Percentiles rank a stretch among this genome's conserved stretches.
phyloP scores from a whole-genome alignment of 441 rosid genomes.

The Bocquillonia castaneifolia region DNA sequence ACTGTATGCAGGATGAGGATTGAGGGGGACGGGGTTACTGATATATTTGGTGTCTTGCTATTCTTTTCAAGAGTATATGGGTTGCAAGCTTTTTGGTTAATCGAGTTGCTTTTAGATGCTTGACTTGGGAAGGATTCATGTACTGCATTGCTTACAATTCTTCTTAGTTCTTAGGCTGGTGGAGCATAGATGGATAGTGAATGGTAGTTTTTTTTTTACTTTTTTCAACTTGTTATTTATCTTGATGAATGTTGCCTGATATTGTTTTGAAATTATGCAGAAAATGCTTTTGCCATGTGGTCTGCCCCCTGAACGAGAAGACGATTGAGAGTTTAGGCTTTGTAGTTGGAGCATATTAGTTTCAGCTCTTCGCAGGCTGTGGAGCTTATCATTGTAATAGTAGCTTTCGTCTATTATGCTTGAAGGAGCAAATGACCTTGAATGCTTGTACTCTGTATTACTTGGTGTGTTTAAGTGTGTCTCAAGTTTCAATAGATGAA shows the following conservation, averaged over 20 bases:
- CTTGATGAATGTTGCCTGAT: not conserved
- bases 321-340: constrained; percentile 40
- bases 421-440: too few relatives aligned
- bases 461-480: too few relatives aligned
- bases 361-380: not conserved
- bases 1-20: too few relatives aligned
- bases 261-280: constrained; percentile 35
- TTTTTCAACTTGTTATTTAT: not conserved
- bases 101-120: not conserved
- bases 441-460: too few relatives aligned
- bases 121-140: not conserved
- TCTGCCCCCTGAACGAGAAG: constrained; percentile 91
- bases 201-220: not conserved
- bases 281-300: constrained; percentile 98
- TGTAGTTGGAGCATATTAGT: not conserved
- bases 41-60: not conserved
- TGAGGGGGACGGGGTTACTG: too few relatives aligned
- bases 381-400: not conserved
- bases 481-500: not conserved
- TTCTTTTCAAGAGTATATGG: not conserved
- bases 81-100: not conserved
- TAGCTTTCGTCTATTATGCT: not conserved
- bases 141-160: not conserved
- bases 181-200: not conserved
- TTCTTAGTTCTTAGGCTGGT: too few relatives aligned